Conservation (phyloP, 75 land plant genomes). For the Pinus albicaulis region DNA sequence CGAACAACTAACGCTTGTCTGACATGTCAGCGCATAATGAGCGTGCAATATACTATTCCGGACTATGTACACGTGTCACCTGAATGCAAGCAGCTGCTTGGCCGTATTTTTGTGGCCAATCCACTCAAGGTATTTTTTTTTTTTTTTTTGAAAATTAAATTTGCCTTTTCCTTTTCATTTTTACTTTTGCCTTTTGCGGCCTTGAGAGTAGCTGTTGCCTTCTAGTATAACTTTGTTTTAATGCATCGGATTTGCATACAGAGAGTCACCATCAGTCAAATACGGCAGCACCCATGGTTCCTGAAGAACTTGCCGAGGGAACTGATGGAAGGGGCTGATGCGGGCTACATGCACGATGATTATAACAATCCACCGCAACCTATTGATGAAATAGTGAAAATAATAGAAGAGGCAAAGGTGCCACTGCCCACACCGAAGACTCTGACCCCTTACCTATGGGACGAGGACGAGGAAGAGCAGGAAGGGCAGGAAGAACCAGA, state of each 20-base stretch:
- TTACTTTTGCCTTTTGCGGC: not conserved
- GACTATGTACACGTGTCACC: constrained; percentile 54
- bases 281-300: constrained; percentile 60
- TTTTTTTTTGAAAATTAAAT: too few relatives aligned
- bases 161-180: not conserved
- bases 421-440: constrained; percentile 5
- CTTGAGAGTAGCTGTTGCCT: too few relatives aligned
- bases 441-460: not conserved
- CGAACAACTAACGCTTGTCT: not conserved
- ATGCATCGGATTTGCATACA: constrained; percentile 3
- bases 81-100: constrained; percentile 52
- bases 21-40: constrained; percentile 54
- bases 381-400: constrained; percentile 23
- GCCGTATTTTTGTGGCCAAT: constrained; percentile 68
- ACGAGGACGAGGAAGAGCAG: constrained; percentile 3
- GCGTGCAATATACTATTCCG: constrained; percentile 65
- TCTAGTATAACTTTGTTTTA: too few relatives aligned
- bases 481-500: not conserved
- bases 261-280: constrained; percentile 62
- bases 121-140: constrained; percentile 38
- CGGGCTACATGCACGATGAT: constrained; percentile 10
- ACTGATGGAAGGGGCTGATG: constrained; percentile 34
- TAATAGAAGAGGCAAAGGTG: constrained; percentile 27
- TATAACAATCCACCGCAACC: constrained; percentile 16
- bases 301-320: constrained; percentile 59